These are phyloP conservation scores for Boechera retrofracta DNA, from an alignment of 345 rosid genomes.

Conservation along the genomic window DNA sequence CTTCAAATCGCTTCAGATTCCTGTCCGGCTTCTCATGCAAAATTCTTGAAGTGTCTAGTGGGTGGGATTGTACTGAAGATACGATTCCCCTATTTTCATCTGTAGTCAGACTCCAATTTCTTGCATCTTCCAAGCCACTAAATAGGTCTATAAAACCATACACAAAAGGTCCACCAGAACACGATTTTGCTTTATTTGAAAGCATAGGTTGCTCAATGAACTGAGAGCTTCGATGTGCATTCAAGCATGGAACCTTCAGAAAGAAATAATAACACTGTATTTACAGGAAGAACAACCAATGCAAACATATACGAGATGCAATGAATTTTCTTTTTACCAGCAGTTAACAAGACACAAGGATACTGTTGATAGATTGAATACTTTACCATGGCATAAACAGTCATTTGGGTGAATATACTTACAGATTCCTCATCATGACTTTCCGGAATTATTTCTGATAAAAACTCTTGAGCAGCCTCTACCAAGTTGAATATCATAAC, in stretches of 20 bases:
- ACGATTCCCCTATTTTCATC: conserved; percentile 61
- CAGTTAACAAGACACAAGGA: conserved; percentile 12
- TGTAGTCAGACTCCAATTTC: conserved; percentile 73
- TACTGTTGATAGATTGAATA: conserved; percentile 11
- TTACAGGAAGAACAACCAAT: conserved; percentile 15
- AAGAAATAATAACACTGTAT: conserved; percentile 20
- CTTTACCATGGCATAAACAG: background rate
- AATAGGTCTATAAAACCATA: conserved; percentile 90
- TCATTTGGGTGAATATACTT: conserved; percentile 44
- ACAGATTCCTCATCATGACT: conserved; percentile 59
- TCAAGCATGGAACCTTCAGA: conserved; percentile 55
- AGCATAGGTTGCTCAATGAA: conserved; percentile 52
- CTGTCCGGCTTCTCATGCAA: conserved; percentile 50
- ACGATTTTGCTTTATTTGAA: conserved; percentile 54
- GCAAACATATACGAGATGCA: conserved; percentile 19
- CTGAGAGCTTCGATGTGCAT: conserved; percentile 48
- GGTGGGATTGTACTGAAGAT: conserved; percentile 55
- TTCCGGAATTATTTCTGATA: conserved; percentile 75
- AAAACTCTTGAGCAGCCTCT: conserved; percentile 97
- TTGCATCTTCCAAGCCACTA: conserved; percentile 79
- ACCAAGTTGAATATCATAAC: conserved; percentile 97
- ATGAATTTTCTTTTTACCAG: background rate
- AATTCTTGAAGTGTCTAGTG: conserved; percentile 49
- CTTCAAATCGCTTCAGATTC: conserved; percentile 50
- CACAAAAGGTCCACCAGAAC: conserved; percentile 66